phyloP scores from a whole-genome alignment of 345 rosid genomes.

The Euphorbia peplus region DNA sequence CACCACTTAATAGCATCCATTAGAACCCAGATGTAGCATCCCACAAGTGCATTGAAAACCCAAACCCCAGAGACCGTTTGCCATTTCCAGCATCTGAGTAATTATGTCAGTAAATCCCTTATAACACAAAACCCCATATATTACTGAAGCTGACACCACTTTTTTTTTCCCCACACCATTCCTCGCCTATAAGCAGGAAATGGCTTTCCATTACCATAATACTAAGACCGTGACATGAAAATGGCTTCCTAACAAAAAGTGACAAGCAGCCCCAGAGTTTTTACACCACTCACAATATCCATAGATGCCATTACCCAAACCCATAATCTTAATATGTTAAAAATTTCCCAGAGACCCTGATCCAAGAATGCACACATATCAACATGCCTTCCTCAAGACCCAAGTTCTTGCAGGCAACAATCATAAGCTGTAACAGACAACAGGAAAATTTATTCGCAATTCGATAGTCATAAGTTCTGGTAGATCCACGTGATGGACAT shows the following conservation, averaged over 20 bases:
- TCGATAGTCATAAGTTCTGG: slow-evolving; percentile 20
- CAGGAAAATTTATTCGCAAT: slow-evolving; percentile 28
- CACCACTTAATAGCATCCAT: slow-evolving; percentile 10
- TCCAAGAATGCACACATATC: slow-evolving; percentile 45
- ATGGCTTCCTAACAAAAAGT: slow-evolving; percentile 25
- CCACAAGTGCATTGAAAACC: slow-evolving; percentile 9
- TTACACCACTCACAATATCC: slow-evolving; percentile 10
- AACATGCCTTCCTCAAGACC: slow-evolving; percentile 62
- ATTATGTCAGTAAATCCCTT: slow-evolving; percentile 9
- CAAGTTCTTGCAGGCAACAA: slow-evolving; percentile 68
- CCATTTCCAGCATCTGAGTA: slow-evolving; percentile 10
- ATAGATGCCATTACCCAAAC: slow-evolving; percentile 26
- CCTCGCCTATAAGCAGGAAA: slow-evolving; percentile 17
- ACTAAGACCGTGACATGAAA: slow-evolving; percentile 2
- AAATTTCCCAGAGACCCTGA: slow-evolving; percentile 36
- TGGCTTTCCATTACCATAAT: slow-evolving; percentile 8
- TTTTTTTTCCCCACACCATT: slow-evolving; percentile 12
- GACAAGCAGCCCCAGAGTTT: slow-evolving; percentile 14
- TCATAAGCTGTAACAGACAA: slow-evolving; percentile 43
- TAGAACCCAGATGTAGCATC: slow-evolving; percentile 14
- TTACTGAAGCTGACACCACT: slow-evolving; percentile 14
- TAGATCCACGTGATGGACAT: slow-evolving; percentile 36
- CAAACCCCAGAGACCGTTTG: slow-evolving; percentile 10
- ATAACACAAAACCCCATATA: slow-evolving; percentile 10
- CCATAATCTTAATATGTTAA: slow-evolving; percentile 24